Conservation (phyloP, 2,329 filamentous ascomycete genomes). For the Plenodomus tracheiphilus region DNA sequence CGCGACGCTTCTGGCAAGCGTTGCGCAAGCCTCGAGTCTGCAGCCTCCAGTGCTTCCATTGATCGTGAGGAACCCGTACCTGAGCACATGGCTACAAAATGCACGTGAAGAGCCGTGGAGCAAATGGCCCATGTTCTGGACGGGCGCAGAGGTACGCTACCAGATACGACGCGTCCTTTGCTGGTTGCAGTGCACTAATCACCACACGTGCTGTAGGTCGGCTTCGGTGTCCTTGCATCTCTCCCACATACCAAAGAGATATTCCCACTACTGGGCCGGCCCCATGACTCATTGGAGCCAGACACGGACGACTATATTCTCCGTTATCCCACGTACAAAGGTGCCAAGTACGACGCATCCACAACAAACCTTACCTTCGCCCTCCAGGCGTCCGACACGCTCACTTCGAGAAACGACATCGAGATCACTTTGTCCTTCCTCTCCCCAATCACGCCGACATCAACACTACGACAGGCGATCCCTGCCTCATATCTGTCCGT, state of each 20-base stretch:
- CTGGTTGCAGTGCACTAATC: slow-evolving; percentile 11
- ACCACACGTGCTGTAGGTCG: slow-evolving; percentile 53
- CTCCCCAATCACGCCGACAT: slow-evolving; percentile 79
- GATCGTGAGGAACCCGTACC: slow-evolving; percentile 56
- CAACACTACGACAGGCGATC: slow-evolving; percentile 76
- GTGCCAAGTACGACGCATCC: slow-evolving; percentile 68
- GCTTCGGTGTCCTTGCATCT: slow-evolving; percentile 65
- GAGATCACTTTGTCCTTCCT: slow-evolving; percentile 68
- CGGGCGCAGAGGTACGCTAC: slow-evolving; percentile 62
- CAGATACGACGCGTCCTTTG: background rate
- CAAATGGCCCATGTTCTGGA: slow-evolving; percentile 86
- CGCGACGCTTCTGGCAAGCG: slow-evolving; percentile 47
- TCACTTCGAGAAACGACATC: slow-evolving; percentile 44
- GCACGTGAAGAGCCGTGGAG: slow-evolving; percentile 77
- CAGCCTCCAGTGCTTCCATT: slow-evolving; percentile 58
- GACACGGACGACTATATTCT: slow-evolving; percentile 44
- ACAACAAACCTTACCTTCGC: slow-evolving; percentile 70
- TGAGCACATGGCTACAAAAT: slow-evolving; percentile 61
- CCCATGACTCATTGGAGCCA: slow-evolving; percentile 63
- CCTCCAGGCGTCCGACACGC: slow-evolving; percentile 52
- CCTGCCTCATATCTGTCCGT: slow-evolving; percentile 81
- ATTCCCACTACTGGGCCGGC: slow-evolving; percentile 67
- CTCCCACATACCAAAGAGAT: slow-evolving; percentile 62
- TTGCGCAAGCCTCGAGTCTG: slow-evolving; percentile 55
- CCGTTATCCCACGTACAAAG: slow-evolving; percentile 61